These are phyloP conservation scores for Clonostachys solani DNA, from an alignment of 2,329 filamentous ascomycete species.

Conservation along the genomic window DNA sequence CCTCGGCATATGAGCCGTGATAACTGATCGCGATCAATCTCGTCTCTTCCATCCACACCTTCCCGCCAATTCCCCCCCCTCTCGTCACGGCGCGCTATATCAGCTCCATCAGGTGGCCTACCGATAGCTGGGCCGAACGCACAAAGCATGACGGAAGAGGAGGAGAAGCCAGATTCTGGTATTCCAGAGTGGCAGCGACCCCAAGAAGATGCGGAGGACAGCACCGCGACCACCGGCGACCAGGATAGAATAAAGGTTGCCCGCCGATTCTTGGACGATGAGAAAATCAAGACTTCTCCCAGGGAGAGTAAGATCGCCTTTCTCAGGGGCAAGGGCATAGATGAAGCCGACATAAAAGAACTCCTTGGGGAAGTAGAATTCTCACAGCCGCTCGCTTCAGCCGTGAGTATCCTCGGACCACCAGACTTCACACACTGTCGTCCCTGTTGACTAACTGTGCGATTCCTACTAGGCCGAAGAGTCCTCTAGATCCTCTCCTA, in stretches of 20 bases:
- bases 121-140: not conserved
- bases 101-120: not conserved
- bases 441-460: not conserved
- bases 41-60: not conserved
- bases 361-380: conserved; percentile 41
- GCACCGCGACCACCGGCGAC: not conserved
- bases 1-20: too few relatives aligned
- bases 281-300: conserved; percentile 64
- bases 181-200: conserved; percentile 6
- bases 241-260: conserved; percentile 55
- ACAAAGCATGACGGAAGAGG: conserved; percentile 2
- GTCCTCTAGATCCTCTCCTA: conserved; percentile 11
- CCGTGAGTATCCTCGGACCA: too few relatives aligned
- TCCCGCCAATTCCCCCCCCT: not conserved
- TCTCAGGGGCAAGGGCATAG: conserved; percentile 71
- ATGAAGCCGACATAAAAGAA: conserved; percentile 60
- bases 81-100: not conserved
- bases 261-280: conserved; percentile 70
- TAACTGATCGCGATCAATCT: not conserved
- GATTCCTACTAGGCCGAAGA: not conserved
- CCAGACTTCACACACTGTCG: conserved; percentile 7
- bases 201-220: not conserved
- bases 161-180: conserved; percentile 1
- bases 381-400: too few relatives aligned
- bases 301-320: conserved; percentile 73